Conservation (phyloP, 345 rosid genomes). For the Linum tenue region DNA sequence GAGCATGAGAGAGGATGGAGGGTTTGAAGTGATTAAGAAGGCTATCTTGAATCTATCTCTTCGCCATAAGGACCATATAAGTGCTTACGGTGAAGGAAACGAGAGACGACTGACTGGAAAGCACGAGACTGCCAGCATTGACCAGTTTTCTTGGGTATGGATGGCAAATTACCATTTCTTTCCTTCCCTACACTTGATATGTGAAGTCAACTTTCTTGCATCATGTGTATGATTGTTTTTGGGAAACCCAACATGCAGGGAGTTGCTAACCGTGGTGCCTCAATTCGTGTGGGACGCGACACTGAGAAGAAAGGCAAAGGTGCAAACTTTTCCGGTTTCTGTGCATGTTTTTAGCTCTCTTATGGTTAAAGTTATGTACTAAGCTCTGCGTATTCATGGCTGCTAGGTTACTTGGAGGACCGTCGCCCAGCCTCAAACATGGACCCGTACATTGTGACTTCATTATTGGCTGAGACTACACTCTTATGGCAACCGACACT, state of each 20-base stretch:
- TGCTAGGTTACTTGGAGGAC: constrained; percentile 78
- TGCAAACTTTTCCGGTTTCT: neutral
- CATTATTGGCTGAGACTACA: constrained; percentile 66
- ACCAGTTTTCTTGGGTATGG: constrained; percentile 89
- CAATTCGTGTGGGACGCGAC: constrained; percentile 93
- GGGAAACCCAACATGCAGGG: constrained; percentile 41
- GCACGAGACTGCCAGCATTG: constrained; percentile 91
- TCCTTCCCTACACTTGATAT: neutral
- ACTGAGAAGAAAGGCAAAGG: constrained; percentile 20
- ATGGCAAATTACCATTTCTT: neutral
- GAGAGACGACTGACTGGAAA: constrained; percentile 95
- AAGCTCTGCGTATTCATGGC: neutral
- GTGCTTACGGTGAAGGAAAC: constrained; percentile 96
- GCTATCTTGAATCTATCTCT: constrained; percentile 87
- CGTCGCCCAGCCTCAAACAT: constrained; percentile 91
- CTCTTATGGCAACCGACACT: constrained; percentile 72
- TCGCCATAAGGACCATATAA: constrained; percentile 79
- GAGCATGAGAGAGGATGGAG: constrained; percentile 94
- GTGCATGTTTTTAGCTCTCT: neutral
- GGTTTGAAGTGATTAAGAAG: constrained; percentile 77
- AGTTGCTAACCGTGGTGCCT: constrained; percentile 95
- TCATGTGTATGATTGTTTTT: constrained; percentile 4
- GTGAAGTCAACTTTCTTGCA: neutral
- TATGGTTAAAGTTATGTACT: neutral
- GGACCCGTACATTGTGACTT: constrained; percentile 79